Conservation (phyloP, 2,329 filamentous ascomycete genomes). For the Trichoderma cornu-damae region DNA sequence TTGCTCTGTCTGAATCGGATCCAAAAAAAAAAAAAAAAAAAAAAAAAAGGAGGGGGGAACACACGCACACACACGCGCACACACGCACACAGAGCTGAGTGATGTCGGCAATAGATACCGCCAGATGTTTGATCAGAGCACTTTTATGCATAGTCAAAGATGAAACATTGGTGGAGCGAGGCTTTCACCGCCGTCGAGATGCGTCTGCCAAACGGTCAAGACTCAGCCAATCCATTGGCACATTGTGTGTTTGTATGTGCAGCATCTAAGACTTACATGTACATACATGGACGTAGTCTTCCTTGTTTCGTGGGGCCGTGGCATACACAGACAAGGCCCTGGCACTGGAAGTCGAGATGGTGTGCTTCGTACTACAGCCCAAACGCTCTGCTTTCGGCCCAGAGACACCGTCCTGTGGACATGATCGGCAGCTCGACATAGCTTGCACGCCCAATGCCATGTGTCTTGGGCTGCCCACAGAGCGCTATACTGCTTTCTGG, state of each 20-base stretch:
- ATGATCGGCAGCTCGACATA: slow-evolving; percentile 5
- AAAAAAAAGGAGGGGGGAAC: not conserved
- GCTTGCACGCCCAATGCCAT: slow-evolving; percentile 8
- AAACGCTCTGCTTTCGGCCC: not conserved
- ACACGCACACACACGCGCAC: too few relatives aligned
- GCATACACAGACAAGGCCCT: not conserved
- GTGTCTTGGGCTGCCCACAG: not conserved
- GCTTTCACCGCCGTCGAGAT: slow-evolving; percentile 10
- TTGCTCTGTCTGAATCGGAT: not conserved
- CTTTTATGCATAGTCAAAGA: slow-evolving; percentile 15
- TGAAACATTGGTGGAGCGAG: slow-evolving; percentile 13
- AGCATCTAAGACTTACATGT: slow-evolving; percentile 7
- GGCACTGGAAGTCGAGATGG: not conserved
- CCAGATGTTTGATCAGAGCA: not conserved
- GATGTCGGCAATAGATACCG: slow-evolving; percentile 14
- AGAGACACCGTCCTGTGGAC: not conserved
- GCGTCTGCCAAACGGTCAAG: not conserved
- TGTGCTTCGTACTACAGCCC: not conserved
- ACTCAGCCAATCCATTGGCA: not conserved
- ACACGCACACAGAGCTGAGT: too few relatives aligned
- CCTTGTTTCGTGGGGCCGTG: not conserved
- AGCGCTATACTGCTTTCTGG: slow-evolving; percentile 11
- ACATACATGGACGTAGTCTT: not conserved
- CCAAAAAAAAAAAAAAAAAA: not conserved
- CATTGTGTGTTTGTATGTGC: slow-evolving; percentile 2